Evolutionary conservation across 2,329 filamentous ascomycete species (phyloP), one percentile per base, ranked within the genome.

Genomic region (Fusarium hainanense): DNA sequence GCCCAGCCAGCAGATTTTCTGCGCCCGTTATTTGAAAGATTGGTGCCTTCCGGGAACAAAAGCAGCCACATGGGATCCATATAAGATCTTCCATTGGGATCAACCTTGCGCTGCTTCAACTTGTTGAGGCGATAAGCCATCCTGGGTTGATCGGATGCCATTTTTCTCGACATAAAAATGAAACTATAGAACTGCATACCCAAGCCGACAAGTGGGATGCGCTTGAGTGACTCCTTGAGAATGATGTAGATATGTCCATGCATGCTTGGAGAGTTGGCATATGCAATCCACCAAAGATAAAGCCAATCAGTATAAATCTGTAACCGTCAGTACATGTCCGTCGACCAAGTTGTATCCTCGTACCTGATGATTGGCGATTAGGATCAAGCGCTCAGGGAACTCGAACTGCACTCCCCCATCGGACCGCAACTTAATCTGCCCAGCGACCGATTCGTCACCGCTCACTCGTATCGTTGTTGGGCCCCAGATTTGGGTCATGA

Each of bases 251-350:
- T 86, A 76, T 93, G 91, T 13, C 94, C 93, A 74, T 96, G 92
- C 88, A 93, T 93, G 55, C 87, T 86, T 60, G 92, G 92, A 3
- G 74, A 79, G 75, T 90, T 90, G 27, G 92, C 93, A 75, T 97
- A 97, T n/a, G 90, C 92, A 27, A 93, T 90, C 93, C 93, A 97
- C 93, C 93, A 97, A 10, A 97, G 87, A 77, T 97, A 97, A 11
- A 97, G 81, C 93, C 93, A 97, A 80, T 97, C 93, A 11, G 93
- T 95, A 77, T 97, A 97, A 54, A 97, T 90, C 87, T 87, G 70
- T 25, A 27, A 16, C 3, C 54, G 23, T 55, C 20, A 58, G 34
- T 13, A 46, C n/a, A 32, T 6, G 20, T 11, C 4, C 25, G 4
- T 21, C 16, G 25, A 8, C 5, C n/a, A 14, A 37, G 14, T n/a